These are phyloP conservation scores for Pseudotulostoma volvatum DNA, from an alignment of 495 filamentous ascomycete genomes.

Conservation along the genomic window DNA sequence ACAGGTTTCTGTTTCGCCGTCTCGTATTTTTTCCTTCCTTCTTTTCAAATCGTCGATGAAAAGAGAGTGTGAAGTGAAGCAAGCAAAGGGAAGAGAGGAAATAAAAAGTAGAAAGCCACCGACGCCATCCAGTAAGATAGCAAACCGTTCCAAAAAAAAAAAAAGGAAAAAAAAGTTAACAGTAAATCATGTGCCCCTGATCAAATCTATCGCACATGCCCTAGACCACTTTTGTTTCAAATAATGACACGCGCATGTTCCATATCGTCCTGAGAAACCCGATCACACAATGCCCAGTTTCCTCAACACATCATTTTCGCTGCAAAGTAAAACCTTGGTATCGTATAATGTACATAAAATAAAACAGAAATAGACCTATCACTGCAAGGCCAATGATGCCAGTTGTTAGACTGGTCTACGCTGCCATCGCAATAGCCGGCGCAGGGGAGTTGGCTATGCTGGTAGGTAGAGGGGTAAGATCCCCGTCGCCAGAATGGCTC, in stretches of 20 bases:
- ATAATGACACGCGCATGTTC: not conserved
- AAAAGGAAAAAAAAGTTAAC: slow-evolving; percentile 2
- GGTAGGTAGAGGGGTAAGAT: slow-evolving; percentile 24
- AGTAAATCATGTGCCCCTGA: not conserved
- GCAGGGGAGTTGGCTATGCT: slow-evolving; percentile 29
- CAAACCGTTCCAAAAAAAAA: slow-evolving; percentile 1
- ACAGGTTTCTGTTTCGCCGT: too few relatives aligned
- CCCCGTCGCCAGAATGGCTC: slow-evolving; percentile 45
- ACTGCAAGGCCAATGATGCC: not conserved
- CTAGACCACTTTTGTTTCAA: not conserved
- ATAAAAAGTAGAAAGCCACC: not conserved
- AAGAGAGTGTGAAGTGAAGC: too few relatives aligned
- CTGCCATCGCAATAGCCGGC: slow-evolving; percentile 28
- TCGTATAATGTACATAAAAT: slow-evolving; percentile 10
- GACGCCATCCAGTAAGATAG: slow-evolving; percentile 6
- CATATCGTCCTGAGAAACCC: not conserved
- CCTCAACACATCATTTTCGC: not conserved
- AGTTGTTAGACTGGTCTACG: slow-evolving; percentile 8
- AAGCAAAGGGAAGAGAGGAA: too few relatives aligned
- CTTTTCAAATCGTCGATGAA: too few relatives aligned
- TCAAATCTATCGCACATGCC: not conserved
- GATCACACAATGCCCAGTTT: not conserved
- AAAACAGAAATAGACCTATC: slow-evolving; percentile 4
- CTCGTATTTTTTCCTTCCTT: too few relatives aligned
- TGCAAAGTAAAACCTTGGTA: slow-evolving; percentile 6